phyloP scores from a whole-genome alignment of 2,329 filamentous ascomycete species.

The Penicillium brevicompactum region DNA sequence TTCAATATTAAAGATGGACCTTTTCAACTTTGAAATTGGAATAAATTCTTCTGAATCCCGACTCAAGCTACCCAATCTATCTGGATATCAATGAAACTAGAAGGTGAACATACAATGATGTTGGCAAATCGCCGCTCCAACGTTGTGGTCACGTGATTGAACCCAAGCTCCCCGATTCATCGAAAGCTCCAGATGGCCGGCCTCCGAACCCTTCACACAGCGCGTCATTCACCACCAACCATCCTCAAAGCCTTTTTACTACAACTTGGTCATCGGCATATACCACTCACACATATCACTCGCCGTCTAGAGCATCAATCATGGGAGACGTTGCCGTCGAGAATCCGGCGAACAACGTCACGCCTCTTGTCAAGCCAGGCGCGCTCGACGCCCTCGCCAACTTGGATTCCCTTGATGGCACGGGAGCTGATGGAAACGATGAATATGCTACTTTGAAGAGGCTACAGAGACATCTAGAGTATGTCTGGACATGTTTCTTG shows the following conservation, averaged over 20 bases:
- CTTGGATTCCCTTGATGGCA: slow-evolving; percentile 85
- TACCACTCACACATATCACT: background rate
- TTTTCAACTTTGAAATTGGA: background rate
- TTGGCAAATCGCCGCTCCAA: background rate
- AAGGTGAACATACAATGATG: background rate
- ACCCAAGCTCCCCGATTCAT: slow-evolving; percentile 11
- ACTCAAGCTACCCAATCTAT: background rate
- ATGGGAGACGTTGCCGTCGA: slow-evolving; percentile 92
- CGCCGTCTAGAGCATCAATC: slow-evolving; percentile 21
- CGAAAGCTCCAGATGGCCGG: slow-evolving; percentile 20
- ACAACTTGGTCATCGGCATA: background rate
- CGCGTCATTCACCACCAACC: slow-evolving; percentile 13
- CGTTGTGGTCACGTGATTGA: slow-evolving; percentile 7
- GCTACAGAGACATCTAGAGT: slow-evolving; percentile 94
- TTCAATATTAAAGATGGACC: background rate
- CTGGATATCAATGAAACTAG: background rate
- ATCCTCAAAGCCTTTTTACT: slow-evolving; percentile 1
- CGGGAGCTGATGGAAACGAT: slow-evolving; percentile 78
- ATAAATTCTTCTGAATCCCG: background rate
- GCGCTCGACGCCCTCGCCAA: slow-evolving; percentile 79
- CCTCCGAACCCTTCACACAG: slow-evolving; percentile 18
- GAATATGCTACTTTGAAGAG: slow-evolving; percentile 97
- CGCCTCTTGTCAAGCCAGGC: slow-evolving; percentile 78
- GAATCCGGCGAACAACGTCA: slow-evolving; percentile 71
- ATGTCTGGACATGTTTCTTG: slow-evolving; percentile 37